A percentile compares a stretch with the other conserved stretches of the same genome.
Conservation (phyloP, 805 yeast genomes). For the Clavispora santaluciae region DNA sequence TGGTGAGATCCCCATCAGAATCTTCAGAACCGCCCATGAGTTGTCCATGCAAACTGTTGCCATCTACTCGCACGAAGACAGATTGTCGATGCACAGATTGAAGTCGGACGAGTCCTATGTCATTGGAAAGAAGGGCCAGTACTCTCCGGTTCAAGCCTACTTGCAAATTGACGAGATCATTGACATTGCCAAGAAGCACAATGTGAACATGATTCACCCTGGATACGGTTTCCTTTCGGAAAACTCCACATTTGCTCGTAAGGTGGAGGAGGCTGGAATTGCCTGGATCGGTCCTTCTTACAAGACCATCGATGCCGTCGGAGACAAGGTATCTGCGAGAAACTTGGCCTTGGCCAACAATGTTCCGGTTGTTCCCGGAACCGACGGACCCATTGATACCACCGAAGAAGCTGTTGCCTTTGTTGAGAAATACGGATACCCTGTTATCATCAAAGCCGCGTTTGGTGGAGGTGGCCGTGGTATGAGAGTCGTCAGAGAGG, state of each 20-base stretch:
- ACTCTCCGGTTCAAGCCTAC: constrained; percentile 93
- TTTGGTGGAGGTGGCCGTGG: constrained; percentile 99
- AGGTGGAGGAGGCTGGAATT: constrained; percentile 85
- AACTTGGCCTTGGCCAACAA: constrained; percentile 71
- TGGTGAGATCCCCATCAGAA: constrained; percentile 82
- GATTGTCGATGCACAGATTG: constrained; percentile 89
- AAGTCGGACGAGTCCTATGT: constrained; percentile 93
- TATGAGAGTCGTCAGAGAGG: constrained; percentile 98
- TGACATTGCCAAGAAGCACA: constrained; percentile 52
- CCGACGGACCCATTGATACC: constrained; percentile 90
- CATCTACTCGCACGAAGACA: constrained; percentile 92
- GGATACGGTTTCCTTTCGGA: constrained; percentile 70
- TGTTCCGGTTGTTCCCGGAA: constrained; percentile 96
- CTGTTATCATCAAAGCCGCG: constrained; percentile 97
- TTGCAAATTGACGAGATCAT: constrained; percentile 93
- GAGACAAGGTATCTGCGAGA: constrained; percentile 96
- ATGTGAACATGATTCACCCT: constrained; percentile 37
- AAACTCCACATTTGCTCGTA: constrained; percentile 88
- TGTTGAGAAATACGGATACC: constrained; percentile 82
- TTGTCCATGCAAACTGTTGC: constrained; percentile 96
- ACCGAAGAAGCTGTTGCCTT: constrained; percentile 75
- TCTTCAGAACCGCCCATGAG: constrained; percentile 97
- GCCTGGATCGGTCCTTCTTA: constrained; percentile 95
- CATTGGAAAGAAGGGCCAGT: constrained; percentile 85
- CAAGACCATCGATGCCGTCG: constrained; percentile 85